Evolutionary conservation across 2,329 filamentous ascomycete genomes (phyloP), one percentile per base, ranked within the genome.

Genomic region (Xylariales sp.): DNA sequence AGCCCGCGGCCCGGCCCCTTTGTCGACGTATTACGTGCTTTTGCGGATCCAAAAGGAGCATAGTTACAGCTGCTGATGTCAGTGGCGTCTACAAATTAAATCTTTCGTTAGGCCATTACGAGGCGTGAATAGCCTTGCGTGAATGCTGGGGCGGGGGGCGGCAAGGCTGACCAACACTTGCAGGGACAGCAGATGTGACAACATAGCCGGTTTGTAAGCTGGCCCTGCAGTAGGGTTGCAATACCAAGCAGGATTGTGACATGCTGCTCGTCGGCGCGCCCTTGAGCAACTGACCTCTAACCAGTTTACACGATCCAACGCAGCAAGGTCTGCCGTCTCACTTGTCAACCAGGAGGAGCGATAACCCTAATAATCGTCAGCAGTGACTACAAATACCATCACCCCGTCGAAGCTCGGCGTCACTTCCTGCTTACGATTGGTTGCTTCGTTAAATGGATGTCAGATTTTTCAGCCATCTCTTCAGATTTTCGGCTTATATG

Each of bases 1-100:
- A 64, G 62, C 59, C 63, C 50, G 60, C 71, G 73, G 72, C 56
- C 71, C 69, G 69, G 16, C 48, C 64, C 64, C 57, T 69, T 62
- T 54, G 30, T 62, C 3, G 45, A 52, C 52, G 57, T 41, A 67
- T 66, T 61, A 58, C 67, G 41, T 69, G 60, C 60, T 52, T 61
- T 53, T 48, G 18, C 18, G 59, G 56, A 28, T 53, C 46, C 43
- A 43, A 55, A 68, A 62, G 54, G 43, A 50, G 67, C 12, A 60
- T 28, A 16, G 23, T 53, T 59, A 50, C 39, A 59, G 50, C 53
- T 58, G 50, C 62, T 65, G 68, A 70, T 68, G 68, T 70, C 65
- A 70, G 68, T 62, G 68, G 62, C 65, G 64, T 43, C 61, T 52
- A 55, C 36, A 23, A 36, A 49, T 45, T 43, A 48, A 14, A 54